These are phyloP conservation scores for Scheffersomyces spartinae DNA, from an alignment of 805 yeast species.

Conservation along the genomic window DNA sequence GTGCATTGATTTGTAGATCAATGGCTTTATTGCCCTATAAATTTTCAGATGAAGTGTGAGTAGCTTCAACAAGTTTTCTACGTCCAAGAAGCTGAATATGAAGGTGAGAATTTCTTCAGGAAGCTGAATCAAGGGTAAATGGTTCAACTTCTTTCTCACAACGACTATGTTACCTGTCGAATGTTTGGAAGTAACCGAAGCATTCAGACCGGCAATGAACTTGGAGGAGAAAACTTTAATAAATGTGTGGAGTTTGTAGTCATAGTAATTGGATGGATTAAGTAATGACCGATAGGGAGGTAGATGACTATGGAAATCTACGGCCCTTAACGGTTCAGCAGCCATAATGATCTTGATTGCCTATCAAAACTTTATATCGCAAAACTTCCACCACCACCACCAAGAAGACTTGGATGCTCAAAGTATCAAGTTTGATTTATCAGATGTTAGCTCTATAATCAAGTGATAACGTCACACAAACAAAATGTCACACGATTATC, in stretches of 20 bases:
- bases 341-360: no score
- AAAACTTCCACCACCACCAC: no score
- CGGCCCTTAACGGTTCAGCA: no score
- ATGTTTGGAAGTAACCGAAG: conserved; percentile 11
- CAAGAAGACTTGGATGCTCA: no score
- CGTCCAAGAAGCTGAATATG: conserved; percentile 19
- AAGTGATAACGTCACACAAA: no score
- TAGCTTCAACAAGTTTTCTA: conserved; percentile 25
- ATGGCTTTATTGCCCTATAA: conserved; percentile 39
- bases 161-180: conserved; percentile 3
- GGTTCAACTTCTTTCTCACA: conserved; percentile 4
- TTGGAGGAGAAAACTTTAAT: conserved; percentile 5
- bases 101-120: conserved; percentile 33
- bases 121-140: conserved; percentile 14
- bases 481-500: no score
- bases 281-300: conserved; percentile 45
- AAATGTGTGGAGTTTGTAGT: conserved; percentile 35
- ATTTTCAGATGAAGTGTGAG: conserved; percentile 42
- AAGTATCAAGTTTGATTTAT: no score
- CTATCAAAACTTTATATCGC: no score
- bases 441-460: no score
- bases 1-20: conserved; percentile 41
- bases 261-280: conserved; percentile 37
- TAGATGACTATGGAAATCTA: conserved; percentile 20
- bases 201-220: conserved; percentile 25